phyloP scores from a whole-genome alignment of 129 eudicot genomes.

The Artemisia annua region DNA sequence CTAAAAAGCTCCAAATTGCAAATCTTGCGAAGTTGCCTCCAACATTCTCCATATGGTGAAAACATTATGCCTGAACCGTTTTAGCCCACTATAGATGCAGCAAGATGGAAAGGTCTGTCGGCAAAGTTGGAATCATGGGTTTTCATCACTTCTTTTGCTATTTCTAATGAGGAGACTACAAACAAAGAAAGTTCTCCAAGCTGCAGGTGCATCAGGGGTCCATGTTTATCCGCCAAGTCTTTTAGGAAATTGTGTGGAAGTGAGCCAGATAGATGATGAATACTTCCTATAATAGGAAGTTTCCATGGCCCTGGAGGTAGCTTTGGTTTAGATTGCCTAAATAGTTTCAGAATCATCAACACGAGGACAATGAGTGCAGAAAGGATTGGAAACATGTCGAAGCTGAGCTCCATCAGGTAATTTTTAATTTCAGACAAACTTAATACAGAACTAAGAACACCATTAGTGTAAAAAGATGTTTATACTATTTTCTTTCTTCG shows the following conservation, averaged over 20 bases:
- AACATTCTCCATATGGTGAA: slow-evolving; percentile 27
- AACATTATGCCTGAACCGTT: slow-evolving; percentile 13
- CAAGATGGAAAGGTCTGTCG: slow-evolving; percentile 23
- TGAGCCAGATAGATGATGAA: slow-evolving; percentile 26
- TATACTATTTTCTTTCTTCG: too few relatives aligned
- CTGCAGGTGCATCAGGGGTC: slow-evolving; percentile 38
- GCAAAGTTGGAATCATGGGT: slow-evolving; percentile 25
- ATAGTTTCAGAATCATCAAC: slow-evolving; percentile 1
- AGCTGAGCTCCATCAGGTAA: slow-evolving; percentile 14
- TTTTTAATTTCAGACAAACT: slow-evolving; percentile 3
- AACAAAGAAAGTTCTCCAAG: slow-evolving; percentile 24
- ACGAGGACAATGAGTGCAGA: slow-evolving; percentile 15
- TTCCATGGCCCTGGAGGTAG: slow-evolving; percentile 32
- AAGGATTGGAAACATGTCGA: slow-evolving; percentile 11
- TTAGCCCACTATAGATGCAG: slow-evolving; percentile 12
- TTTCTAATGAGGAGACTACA: slow-evolving; percentile 26
- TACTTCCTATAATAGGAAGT: slow-evolving; percentile 27
- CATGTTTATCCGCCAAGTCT: slow-evolving; percentile 29
- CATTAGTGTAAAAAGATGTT: background rate
- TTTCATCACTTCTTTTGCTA: slow-evolving; percentile 20
- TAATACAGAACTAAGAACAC: slow-evolving; percentile 3
- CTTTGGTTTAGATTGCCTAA: slow-evolving; percentile 12
- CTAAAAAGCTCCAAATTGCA: slow-evolving; percentile 29
- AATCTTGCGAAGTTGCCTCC: slow-evolving; percentile 32
- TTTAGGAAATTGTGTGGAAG: slow-evolving; percentile 19